Evolutionary conservation across 208 protist species (phyloP), one percentile per base, ranked within the genome.

Genomic region (Acanthamoeba sp.): DNA sequence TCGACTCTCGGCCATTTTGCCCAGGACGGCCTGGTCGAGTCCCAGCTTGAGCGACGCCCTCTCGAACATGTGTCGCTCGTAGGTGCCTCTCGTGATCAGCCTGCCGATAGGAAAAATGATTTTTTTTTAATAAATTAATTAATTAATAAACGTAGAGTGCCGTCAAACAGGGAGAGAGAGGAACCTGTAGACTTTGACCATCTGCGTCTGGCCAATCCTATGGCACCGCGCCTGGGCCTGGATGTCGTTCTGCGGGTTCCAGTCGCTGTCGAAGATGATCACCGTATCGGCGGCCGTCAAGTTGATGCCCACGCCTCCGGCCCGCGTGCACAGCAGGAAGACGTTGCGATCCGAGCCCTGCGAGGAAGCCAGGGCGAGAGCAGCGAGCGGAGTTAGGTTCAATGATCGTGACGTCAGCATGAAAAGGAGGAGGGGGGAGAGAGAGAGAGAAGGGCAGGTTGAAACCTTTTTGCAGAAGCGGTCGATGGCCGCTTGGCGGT

Each of bases 51-150:
- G 93, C 0, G 96, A 98, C 0, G 98, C 98, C 45, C 78, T 94
- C 42, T 99, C 95, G 89, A 99, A 98, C 95, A 99, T 98, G 71
- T 98, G 92, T 29, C 95, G 38, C 94, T 99, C 98, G 85, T 99
- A 98, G 6, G 97, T 98, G 27, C 96, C 95, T 40, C 93, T 80
- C 12, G 97, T 98, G 29, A 99, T 97, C 16, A 99, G 92, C 29
- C 62, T 69, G 71, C 32, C 14, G 36, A 84, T 24, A 34, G 38
- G 9, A 24, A 55, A 18, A 18, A 22, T 36, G 73, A 84, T 9
- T 32, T 9, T 34, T 9, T 36, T 9, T 42, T 9, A 84, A 27
- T 29, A n/a, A 0, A 84, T 27, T 16, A 52, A 12, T 48, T 14
- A 27, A 27, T 48, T 9, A 2, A 0, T 45, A 14, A 52, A 34